phyloP scores from a whole-genome alignment of 2,329 filamentous ascomycete species.

The Colletotrichum aenigma region DNA sequence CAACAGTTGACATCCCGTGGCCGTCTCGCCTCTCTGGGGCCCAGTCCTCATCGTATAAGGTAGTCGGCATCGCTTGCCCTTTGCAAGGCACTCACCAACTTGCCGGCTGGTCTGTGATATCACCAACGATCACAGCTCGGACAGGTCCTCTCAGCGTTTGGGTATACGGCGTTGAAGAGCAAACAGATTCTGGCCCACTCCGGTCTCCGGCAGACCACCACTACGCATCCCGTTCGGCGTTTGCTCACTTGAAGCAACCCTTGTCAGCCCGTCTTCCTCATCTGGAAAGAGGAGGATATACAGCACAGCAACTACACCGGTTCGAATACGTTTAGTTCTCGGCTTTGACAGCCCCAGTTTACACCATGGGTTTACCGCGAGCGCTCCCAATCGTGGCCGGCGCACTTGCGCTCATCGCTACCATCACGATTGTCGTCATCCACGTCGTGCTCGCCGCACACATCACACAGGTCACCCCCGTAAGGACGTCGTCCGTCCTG shows the following conservation, averaged over 20 bases:
- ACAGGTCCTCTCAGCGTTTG: neutral
- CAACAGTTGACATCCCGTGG: neutral
- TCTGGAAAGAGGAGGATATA: neutral
- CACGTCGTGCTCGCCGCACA: slow-evolving; percentile 42
- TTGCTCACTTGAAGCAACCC: neutral
- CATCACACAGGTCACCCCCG: slow-evolving; percentile 32
- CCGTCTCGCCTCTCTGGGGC: neutral
- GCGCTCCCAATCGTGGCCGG: slow-evolving; percentile 41
- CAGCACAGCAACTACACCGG: neutral
- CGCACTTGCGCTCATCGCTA: slow-evolving; percentile 39
- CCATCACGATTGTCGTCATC: slow-evolving; percentile 41
- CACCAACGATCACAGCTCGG: neutral
- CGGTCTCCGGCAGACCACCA: slow-evolving; percentile 19
- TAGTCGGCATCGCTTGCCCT: neutral
- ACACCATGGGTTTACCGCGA: slow-evolving; percentile 37
- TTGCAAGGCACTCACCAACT: neutral
- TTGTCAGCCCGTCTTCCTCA: neutral
- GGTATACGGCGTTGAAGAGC: neutral
- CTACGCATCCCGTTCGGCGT: neutral
- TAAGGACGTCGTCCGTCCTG: slow-evolving; percentile 39
- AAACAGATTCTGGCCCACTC: neutral
- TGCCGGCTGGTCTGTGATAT: neutral
- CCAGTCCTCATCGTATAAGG: neutral
- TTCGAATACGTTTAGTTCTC: neutral
- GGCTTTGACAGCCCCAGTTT: slow-evolving; percentile 8